phyloP scores from a whole-genome alignment of 1,284 basidiomycete genomes.

The Austropuccinia psidii region DNA sequence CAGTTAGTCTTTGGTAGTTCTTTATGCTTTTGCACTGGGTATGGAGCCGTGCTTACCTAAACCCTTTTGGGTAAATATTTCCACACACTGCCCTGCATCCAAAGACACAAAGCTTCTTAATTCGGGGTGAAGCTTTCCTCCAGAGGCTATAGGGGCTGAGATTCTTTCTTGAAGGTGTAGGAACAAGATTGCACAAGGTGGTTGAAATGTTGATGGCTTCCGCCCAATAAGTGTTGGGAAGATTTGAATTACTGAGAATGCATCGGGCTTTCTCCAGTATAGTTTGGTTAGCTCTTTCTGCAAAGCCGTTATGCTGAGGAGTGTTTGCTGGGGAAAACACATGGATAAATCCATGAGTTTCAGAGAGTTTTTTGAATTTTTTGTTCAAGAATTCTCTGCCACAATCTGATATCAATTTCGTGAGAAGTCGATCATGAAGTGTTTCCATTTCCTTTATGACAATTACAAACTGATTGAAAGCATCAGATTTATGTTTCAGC shows the following conservation, averaged over 20 bases:
- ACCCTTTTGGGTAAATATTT: no score
- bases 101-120: no score
- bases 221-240: constrained; percentile 47
- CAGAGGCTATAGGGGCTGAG: neutral
- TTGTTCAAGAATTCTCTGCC: constrained; percentile 45
- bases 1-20: no score
- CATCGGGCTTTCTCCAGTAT: constrained; percentile 42
- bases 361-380: constrained; percentile 43
- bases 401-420: constrained; percentile 42
- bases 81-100: no score
- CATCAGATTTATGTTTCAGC: neutral
- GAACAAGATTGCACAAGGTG: constrained; percentile 48
- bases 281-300: constrained; percentile 45
- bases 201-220: constrained; percentile 44
- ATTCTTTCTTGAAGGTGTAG: neutral
- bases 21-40: no score
- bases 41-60: no score
- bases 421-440: neutral
- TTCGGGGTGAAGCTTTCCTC: neutral
- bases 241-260: constrained; percentile 42
- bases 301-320: constrained; percentile 46
- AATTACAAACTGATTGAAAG: no score
- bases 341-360: constrained; percentile 44
- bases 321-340: constrained; percentile 48
- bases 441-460: no score